Percentiles rank a stretch among this genome's conserved stretches.
These are phyloP conservation scores for Sphaerobolus stellatus DNA, from an alignment of 1,284 basidiomycete genomes.

Conservation along the genomic window DNA sequence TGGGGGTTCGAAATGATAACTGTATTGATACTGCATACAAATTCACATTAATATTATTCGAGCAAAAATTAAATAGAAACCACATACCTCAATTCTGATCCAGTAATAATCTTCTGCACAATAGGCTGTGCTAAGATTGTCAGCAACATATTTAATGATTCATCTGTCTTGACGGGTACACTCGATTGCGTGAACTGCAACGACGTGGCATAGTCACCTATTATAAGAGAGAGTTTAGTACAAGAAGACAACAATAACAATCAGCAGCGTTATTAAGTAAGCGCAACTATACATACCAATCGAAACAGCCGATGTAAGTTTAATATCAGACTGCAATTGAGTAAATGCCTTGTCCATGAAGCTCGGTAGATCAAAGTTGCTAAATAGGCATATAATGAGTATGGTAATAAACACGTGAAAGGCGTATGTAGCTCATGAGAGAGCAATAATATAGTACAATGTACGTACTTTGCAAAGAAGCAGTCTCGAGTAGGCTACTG, in stretches of 20 bases:
- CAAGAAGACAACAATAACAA: too few relatives aligned
- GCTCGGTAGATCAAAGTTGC: slow-evolving; percentile 65
- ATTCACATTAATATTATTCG: too few relatives aligned
- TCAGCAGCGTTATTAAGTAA: too few relatives aligned
- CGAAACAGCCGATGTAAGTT: slow-evolving; percentile 52
- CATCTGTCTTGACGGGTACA: slow-evolving; percentile 62
- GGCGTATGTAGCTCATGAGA: slow-evolving; percentile 65
- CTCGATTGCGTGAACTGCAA: slow-evolving; percentile 60
- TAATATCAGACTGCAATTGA: slow-evolving; percentile 61
- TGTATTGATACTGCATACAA: too few relatives aligned
- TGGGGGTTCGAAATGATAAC: slow-evolving; percentile 60
- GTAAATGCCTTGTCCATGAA: slow-evolving; percentile 70
- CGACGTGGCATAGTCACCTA: slow-evolving; percentile 65
- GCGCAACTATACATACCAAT: too few relatives aligned
- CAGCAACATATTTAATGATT: slow-evolving; percentile 62
- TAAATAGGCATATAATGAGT: too few relatives aligned
- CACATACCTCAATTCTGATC: slow-evolving; percentile 58
- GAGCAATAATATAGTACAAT: too few relatives aligned
- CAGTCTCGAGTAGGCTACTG: slow-evolving; percentile 55
- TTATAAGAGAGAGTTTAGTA: too few relatives aligned
- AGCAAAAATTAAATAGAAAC: too few relatives aligned
- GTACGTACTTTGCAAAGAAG: slow-evolving; percentile 56
- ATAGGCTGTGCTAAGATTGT: slow-evolving; percentile 75
- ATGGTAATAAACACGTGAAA: too few relatives aligned
- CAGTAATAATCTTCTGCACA: slow-evolving; percentile 74